Conservation (phyloP, 768 basidiomycete genomes). For the Amanita thiersii region DNA sequence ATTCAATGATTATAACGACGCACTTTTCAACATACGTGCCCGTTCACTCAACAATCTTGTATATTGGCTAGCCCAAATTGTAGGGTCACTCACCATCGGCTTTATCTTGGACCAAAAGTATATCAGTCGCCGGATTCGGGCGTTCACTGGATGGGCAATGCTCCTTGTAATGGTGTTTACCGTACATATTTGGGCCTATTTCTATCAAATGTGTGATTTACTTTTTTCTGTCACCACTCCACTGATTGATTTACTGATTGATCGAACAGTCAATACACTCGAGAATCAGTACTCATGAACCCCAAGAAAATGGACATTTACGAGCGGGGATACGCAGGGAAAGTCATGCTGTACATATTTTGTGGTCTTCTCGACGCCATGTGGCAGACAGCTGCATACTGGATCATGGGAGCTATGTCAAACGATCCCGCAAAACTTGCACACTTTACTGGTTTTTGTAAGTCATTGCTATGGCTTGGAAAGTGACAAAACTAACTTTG, state of each 20-base stretch:
- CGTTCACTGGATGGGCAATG: conserved; percentile 60
- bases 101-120: conserved; percentile 51
- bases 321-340: conserved; percentile 44
- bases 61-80: conserved; percentile 75
- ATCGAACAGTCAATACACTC: conserved; percentile 52
- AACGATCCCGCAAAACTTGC: conserved; percentile 77
- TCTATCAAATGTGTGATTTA: conserved; percentile 54
- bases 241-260: not conserved
- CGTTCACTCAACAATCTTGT: conserved; percentile 70
- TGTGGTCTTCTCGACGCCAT: conserved; percentile 73
- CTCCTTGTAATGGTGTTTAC: conserved; percentile 57
- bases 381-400: conserved; percentile 82
- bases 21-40: conserved; percentile 72
- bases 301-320: conserved; percentile 48
- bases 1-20: conserved; percentile 73
- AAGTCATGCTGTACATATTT: conserved; percentile 58
- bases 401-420: conserved; percentile 82
- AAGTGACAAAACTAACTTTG: not conserved
- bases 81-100: conserved; percentile 68
- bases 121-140: conserved; percentile 58
- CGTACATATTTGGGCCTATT: conserved; percentile 70
- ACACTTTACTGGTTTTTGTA: conserved; percentile 77
- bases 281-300: conserved; percentile 31
- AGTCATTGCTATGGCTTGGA: conserved; percentile 24
- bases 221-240: too few relatives aligned